Conservation (phyloP, 495 filamentous ascomycete genomes). For the Aspergillus indologenus region DNA sequence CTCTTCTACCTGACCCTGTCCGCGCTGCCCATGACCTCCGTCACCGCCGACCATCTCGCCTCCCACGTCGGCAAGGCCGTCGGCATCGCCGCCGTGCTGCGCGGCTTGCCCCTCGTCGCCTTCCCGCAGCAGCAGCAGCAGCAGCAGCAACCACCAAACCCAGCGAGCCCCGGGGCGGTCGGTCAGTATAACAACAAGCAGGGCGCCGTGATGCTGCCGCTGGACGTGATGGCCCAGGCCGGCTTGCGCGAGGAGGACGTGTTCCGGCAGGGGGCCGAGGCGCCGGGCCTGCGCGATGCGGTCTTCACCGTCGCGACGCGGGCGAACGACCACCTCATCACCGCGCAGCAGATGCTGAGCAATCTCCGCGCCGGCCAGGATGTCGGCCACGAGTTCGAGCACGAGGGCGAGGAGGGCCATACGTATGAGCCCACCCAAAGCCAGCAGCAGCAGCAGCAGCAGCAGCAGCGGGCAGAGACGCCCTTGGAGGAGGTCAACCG, state of each 20-base stretch:
- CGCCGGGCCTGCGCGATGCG: conserved; percentile 78
- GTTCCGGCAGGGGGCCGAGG: conserved; percentile 70
- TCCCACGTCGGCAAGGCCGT: conserved; percentile 92
- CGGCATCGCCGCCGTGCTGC: conserved; percentile 78
- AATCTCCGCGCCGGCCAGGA: conserved; percentile 68
- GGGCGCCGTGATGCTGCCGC: conserved; percentile 71
- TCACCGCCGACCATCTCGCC: conserved; percentile 89
- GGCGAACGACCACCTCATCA: conserved; percentile 93
- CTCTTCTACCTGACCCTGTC: conserved; percentile 88
- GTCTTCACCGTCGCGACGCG: conserved; percentile 89
- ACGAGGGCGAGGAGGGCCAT: conserved; percentile 74
- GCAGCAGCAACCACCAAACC: conserved; percentile 36
- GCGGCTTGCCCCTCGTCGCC: conserved; percentile 80
- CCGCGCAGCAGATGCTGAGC: conserved; percentile 84
- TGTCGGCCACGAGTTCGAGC: conserved; percentile 82
- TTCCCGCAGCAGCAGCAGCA: conserved; percentile 65
- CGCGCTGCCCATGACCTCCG: conserved; percentile 66
- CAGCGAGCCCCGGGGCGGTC: conserved; percentile 22
- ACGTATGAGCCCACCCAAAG: too few relatives aligned
- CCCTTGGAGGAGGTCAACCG: conserved; percentile 56
- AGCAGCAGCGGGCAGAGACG: conserved; percentile 33
- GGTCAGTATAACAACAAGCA: conserved; percentile 33
- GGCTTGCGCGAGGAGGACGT: conserved; percentile 85
- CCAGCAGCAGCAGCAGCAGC: conserved; percentile 9
- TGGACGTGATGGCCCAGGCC: conserved; percentile 83